Evolutionary conservation across 2,329 filamentous ascomycete genomes (phyloP), one percentile per base, ranked within the genome.

Genomic region (Aspergillus aculeatus): DNA sequence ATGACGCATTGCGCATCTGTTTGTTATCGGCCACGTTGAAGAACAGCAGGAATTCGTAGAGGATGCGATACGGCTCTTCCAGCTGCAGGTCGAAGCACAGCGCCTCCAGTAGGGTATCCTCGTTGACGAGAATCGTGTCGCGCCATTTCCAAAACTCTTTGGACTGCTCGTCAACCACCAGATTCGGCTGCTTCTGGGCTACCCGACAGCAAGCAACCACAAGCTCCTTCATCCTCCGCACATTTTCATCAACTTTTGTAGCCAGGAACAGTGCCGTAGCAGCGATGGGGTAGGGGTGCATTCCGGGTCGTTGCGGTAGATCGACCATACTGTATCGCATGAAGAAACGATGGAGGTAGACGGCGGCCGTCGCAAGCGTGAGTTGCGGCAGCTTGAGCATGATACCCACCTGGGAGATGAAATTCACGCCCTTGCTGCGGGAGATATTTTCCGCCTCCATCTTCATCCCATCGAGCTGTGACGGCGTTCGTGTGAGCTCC

Each of bases 81-180:
- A 97, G 83, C 75, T 93, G 91, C 50, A 99, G 82, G 73, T 99
- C 95, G 75, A 99, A 99, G 61, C 93, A 98, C 19, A 99, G 82
- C 50, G 87, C 87, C 75, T 98, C 95, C 16, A 99, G 84, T 80
- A 99, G 89, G 48, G 94, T 81, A 73, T 98, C 95, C 77, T 99
- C 95, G 71, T 96, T 92, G 65, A 90, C 89, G 14, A 98, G 81
- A 59, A 99, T 96, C 60, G 89, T 95, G 73, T 99, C 95, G 62
- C 92, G 86, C 95, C 95, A 99, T 70, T 90, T 87, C 95, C 95
- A 99, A 74, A 95, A 99, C 72, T 99, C 95, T 72, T 97, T 98
- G 67, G 90, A 96, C 75, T 98, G 93, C 77, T 98, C 95, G 73
- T 99, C 95, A 55, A 98, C 91, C 56, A 94, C 82, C 60, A 97